phyloP scores from a whole-genome alignment of 2,329 filamentous ascomycete species.

The Botrytis fragariae region DNA sequence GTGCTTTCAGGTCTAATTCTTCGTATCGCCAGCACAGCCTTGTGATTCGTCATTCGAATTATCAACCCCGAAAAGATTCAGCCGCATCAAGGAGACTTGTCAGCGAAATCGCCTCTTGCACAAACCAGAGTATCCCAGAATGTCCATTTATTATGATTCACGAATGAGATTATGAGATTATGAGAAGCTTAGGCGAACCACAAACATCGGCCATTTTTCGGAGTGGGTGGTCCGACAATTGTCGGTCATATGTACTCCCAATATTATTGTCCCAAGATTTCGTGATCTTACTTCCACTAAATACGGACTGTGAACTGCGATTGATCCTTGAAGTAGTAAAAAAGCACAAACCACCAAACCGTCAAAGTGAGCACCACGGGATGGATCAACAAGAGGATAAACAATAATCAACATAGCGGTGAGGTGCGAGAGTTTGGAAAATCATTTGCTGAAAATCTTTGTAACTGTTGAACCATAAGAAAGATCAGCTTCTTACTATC shows the following conservation, averaged over 20 bases:
- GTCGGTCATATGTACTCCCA: slow-evolving; percentile 6
- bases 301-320: not conserved
- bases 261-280: not conserved
- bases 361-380: not conserved
- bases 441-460: not conserved
- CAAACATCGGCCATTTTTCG: not conserved
- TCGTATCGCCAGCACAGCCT: not conserved
- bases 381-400: not conserved
- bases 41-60: not conserved
- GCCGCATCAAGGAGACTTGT: not conserved
- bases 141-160: not conserved
- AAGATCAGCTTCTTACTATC: not conserved
- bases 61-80: not conserved
- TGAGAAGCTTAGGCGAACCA: not conserved
- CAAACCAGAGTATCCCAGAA: not conserved
- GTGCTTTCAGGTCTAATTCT: not conserved
- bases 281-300: not conserved
- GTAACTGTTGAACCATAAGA: not conserved
- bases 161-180: not conserved
- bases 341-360: not conserved
- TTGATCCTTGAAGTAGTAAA: not conserved
- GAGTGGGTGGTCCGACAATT: not conserved
- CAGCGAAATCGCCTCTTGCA: not conserved
- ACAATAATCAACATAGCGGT: slow-evolving; percentile 10
- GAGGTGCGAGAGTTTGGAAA: not conserved